Percentiles rank a stretch among this genome's conserved stretches.
Evolutionary conservation across 129 eudicot genomes (phyloP).

Genomic region (Artemisia argyi): DNA sequence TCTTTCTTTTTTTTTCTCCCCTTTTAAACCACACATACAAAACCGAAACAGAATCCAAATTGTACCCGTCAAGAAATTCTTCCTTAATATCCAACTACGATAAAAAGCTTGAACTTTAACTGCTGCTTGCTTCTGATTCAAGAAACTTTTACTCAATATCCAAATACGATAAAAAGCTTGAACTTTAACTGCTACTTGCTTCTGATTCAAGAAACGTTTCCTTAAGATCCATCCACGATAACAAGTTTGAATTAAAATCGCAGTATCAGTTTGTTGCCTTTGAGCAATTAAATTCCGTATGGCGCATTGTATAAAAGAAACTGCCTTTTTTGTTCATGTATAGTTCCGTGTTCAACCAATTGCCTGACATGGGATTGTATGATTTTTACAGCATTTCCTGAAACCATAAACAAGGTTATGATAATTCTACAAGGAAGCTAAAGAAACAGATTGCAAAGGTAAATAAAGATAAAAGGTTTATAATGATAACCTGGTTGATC

Average conservation of each 20-base stretch:
- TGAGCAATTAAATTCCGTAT: constrained; percentile 39
- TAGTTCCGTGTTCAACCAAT: constrained; percentile 39
- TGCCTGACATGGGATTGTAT: constrained; percentile 62
- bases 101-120: too few relatives aligned
- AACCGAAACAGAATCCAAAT: too few relatives aligned
- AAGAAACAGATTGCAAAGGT: constrained; percentile 1
- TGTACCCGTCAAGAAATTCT: too few relatives aligned
- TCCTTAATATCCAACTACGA: too few relatives aligned
- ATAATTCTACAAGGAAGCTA: not conserved
- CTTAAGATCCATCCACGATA: constrained; percentile 39
- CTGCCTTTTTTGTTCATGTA: constrained; percentile 42
- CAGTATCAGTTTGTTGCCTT: constrained; percentile 40
- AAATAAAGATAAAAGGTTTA: not conserved
- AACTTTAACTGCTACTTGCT: too few relatives aligned
- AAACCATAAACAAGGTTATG: constrained; percentile 17
- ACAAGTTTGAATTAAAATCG: constrained; percentile 35
- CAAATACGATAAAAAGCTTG: too few relatives aligned
- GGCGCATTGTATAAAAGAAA: constrained; percentile 44
- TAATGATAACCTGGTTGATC: constrained; percentile 40
- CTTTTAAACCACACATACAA: too few relatives aligned
- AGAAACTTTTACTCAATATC: too few relatives aligned
- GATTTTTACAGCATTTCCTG: constrained; percentile 68
- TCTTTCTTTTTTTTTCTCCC: too few relatives aligned
- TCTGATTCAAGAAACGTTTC: not conserved
- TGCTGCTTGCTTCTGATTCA: too few relatives aligned